phyloP scores from a whole-genome alignment of 306 rosid species.

The Carpinus fangiana region DNA sequence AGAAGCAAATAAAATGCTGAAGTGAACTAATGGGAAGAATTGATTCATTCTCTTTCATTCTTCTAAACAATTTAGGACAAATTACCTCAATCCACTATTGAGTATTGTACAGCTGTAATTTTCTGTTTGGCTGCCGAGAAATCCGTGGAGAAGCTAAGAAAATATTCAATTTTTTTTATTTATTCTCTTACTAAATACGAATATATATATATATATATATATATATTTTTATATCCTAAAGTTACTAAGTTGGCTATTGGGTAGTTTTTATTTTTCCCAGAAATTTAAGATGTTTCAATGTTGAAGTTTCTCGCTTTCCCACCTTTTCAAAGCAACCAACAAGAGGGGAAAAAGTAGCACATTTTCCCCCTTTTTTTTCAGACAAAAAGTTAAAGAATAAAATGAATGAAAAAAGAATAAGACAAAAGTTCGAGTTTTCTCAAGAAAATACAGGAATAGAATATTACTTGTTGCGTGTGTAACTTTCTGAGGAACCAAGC shows the following conservation, averaged over 20 bases:
- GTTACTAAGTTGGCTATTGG: not conserved
- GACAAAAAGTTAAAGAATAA: not conserved
- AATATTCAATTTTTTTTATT: not conserved
- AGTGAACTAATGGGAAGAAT: not conserved
- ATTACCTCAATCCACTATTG: constrained; percentile 6
- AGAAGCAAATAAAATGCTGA: not conserved
- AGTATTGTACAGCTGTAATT: not conserved
- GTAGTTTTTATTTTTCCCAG: constrained; percentile 1
- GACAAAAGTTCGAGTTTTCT: not conserved
- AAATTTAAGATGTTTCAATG: constrained; percentile 2
- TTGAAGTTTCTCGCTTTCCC: not conserved
- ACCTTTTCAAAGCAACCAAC: not conserved
- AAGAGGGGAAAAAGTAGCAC: not conserved
- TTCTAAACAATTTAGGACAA: too few species aligned
- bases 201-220: not conserved
- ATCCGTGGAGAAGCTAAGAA: not conserved
- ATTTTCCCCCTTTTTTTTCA: not conserved
- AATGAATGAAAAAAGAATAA: not conserved
- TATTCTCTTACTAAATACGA: not conserved
- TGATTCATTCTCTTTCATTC: not conserved
- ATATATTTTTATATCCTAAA: too few species aligned
- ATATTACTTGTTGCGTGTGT: not conserved
- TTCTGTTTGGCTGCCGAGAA: not conserved
- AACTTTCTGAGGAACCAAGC: constrained; percentile 17
- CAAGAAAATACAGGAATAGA: not conserved